Base-by-base conservation (phyloP, 116 monocot genomes). In the Phalaenopsis hybrid region DNA sequence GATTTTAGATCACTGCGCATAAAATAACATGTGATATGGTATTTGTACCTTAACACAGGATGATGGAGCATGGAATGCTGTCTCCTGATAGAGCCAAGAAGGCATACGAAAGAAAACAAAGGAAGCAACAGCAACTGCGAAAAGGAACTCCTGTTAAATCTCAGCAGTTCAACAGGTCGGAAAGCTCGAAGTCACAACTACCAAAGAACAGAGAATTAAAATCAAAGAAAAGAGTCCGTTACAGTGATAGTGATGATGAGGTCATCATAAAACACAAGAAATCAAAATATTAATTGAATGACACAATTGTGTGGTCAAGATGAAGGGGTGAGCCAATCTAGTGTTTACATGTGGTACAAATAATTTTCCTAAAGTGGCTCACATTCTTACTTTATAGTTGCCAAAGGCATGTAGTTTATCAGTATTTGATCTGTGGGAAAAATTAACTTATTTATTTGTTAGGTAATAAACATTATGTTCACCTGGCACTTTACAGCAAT, bases 11-110 rank as follows among this genome's bases (percentile, higher is more conserved):
- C 13, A 52, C 52, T 12, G 52, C 52, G 3, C 52, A 52, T 11
- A 52, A 12, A 51, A 10, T 28, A 52, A 52, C 0, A 12, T 52
- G 13, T 52, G 52, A 13, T 52, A 52, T 52, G 52, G 12, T 2
- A 52, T 52, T 52, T 52, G 15, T 52, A 1, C 52, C 9, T 52
- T 61, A 4, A 61, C 52, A 44, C 74, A 96, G 96, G 96, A 82
- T 96, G 91, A 96, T 96, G 94, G 97, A 97, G 74, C 94, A 97
- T 78, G 97, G 97, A 9, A 67, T 97, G 83, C 81, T 97, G 68
- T 87, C 97, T 25, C 87, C 92, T 23, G 97, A 97, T 44, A 92
- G 77, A 85, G 89, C 94, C 10, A 97, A 90, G 80, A 97, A 89
- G 83, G 94, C 97, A 67, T 92, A 91, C 77, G 97, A 97, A 48